Evolutionary conservation across 2,329 filamentous ascomycete species (phyloP).

Genomic region (Paramyrothecium sp.): DNA sequence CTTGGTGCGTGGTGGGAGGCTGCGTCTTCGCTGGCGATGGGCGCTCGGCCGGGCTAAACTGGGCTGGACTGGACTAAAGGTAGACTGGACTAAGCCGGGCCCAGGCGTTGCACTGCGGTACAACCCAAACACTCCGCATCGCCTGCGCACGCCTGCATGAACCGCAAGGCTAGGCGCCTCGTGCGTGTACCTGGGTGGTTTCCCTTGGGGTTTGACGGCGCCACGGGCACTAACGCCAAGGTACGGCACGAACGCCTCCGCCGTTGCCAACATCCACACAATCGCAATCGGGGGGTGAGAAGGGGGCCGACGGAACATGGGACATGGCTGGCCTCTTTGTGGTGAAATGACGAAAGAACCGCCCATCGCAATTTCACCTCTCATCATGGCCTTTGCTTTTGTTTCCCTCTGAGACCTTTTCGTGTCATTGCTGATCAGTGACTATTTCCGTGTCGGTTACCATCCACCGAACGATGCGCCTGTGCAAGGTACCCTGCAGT

Average conservation of each 20-base stretch:
- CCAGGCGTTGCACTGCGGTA: too few species aligned
- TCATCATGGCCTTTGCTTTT: background rate
- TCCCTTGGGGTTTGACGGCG: background rate
- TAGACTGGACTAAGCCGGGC: too few species aligned
- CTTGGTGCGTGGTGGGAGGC: too few species aligned
- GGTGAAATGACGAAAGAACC: background rate
- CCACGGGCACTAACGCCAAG: background rate
- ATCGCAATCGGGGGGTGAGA: too few species aligned
- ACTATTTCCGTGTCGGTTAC: background rate
- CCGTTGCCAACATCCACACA: background rate
- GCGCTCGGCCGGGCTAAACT: too few species aligned
- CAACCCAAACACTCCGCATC: too few species aligned
- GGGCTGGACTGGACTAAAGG: too few species aligned
- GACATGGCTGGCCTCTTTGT: background rate
- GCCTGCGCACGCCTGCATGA: too few species aligned
- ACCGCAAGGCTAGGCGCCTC: background rate
- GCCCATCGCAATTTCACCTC: background rate
- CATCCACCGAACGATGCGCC: background rate
- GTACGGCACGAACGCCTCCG: background rate
- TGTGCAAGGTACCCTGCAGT: too few species aligned
- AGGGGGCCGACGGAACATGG: background rate
- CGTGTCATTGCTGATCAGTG: background rate
- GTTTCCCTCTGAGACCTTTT: background rate
- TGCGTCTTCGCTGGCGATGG: too few species aligned
- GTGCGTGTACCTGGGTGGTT: background rate